Conservation (phyloP, 805 yeast species). For the Nakazawaea molendinolei region DNA sequence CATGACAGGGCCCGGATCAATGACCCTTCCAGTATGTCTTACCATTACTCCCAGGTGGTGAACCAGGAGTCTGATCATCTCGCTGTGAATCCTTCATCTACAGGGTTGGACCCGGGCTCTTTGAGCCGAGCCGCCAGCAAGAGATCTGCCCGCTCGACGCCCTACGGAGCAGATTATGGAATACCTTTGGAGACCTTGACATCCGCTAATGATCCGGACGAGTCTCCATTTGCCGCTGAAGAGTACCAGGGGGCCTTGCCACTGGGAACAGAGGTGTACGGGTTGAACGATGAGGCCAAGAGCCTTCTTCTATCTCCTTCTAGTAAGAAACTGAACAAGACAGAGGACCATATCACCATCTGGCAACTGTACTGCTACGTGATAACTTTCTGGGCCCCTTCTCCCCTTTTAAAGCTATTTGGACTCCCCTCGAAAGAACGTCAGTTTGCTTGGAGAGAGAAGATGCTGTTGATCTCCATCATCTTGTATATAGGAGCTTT, state of each 20-base stretch:
- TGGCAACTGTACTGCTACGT: slow-evolving; percentile 81
- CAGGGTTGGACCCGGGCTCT: slow-evolving; percentile 58
- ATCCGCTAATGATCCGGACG: slow-evolving; percentile 1
- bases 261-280: slow-evolving; percentile 46
- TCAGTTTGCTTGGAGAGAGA: slow-evolving; percentile 97
- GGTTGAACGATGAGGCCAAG: slow-evolving; percentile 50
- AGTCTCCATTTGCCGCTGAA: no score
- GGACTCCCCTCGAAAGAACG: slow-evolving; percentile 78
- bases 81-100: slow-evolving; percentile 58
- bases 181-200: slow-evolving; percentile 16
- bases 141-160: neutral
- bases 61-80: slow-evolving; percentile 58
- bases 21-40: slow-evolving; percentile 65
- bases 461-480: slow-evolving; percentile 75
- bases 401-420: slow-evolving; percentile 57
- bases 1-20: slow-evolving; percentile 62
- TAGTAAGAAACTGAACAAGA: neutral
- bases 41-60: slow-evolving; percentile 70
- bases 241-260: slow-evolving; percentile 1
- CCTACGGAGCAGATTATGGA: slow-evolving; percentile 10
- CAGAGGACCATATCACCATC: slow-evolving; percentile 16
- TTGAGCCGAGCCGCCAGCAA: slow-evolving; percentile 1
- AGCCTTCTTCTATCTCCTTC: neutral
- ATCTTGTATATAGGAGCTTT: slow-evolving; percentile 68
- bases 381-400: slow-evolving; percentile 91